Evolutionary conservation across 768 basidiomycete species (phyloP).

Genomic region (Strobilomyces dryophilus): DNA sequence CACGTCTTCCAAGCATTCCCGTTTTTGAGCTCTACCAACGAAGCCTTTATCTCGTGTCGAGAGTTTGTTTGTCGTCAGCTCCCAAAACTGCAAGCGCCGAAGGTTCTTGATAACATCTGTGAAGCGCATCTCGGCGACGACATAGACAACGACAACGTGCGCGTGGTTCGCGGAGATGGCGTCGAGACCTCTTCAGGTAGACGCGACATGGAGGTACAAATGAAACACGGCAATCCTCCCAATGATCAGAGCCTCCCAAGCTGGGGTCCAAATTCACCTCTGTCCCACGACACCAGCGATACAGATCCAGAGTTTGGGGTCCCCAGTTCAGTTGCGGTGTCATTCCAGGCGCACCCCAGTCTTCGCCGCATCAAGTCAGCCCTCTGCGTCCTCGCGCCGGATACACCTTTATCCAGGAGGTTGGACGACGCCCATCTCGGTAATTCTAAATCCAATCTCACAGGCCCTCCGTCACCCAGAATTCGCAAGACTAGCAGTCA

Average conservation of each 20-base stretch:
- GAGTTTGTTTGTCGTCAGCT: constrained; percentile 62
- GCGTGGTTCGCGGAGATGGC: constrained; percentile 74
- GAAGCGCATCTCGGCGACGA: constrained; percentile 65
- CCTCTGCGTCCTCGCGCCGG: constrained; percentile 22
- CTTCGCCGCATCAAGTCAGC: constrained; percentile 31
- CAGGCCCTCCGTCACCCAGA: constrained; percentile 44
- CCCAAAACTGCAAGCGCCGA: constrained; percentile 51
- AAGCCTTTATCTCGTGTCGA: constrained; percentile 66
- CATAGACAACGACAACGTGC: constrained; percentile 61
- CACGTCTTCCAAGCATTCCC: constrained; percentile 92
- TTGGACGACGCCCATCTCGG: constrained; percentile 4
- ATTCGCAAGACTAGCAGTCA: constrained; percentile 48
- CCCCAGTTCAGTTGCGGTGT: constrained; percentile 2
- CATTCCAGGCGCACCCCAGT: constrained; percentile 13
- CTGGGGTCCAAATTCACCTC: constrained; percentile 38
- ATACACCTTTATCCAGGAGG: constrained; percentile 13
- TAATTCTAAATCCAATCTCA: constrained; percentile 19
- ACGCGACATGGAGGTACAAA: constrained; percentile 38
- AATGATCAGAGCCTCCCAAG: constrained; percentile 44
- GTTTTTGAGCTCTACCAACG: constrained; percentile 62
- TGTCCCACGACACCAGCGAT: constrained; percentile 1
- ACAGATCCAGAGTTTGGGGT: constrained; percentile 4
- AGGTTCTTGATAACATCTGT: constrained; percentile 48
- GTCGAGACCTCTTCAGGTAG: constrained; percentile 44
- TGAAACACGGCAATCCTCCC: constrained; percentile 24